Percentiles rank a stretch among this genome's conserved stretches.
Conservation (phyloP, 805 yeast species). For the Lipomyces orientalis region DNA sequence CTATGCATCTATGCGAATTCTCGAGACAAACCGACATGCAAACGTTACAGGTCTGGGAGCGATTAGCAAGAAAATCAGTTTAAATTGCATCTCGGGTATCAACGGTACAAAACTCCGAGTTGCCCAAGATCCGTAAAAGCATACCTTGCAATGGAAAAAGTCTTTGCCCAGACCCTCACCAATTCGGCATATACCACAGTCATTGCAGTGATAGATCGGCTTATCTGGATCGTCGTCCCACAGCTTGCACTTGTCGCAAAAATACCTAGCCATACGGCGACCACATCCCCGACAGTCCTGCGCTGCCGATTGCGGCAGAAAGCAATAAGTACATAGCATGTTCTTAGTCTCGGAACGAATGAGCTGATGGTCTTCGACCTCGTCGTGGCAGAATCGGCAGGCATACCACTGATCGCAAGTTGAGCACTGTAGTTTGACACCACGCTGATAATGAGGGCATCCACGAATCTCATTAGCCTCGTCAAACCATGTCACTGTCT, state of each 20-base stretch:
- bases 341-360: slow-evolving; percentile 63
- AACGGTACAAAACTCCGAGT: not conserved
- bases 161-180: slow-evolving; percentile 89
- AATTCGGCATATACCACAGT: slow-evolving; percentile 89
- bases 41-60: slow-evolving; percentile 68
- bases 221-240: slow-evolving; percentile 79
- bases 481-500: slow-evolving; percentile 47
- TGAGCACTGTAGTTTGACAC: slow-evolving; percentile 83
- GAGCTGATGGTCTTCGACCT: slow-evolving; percentile 60
- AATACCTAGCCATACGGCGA: slow-evolving; percentile 71
- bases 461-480: slow-evolving; percentile 54
- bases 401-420: slow-evolving; percentile 75
- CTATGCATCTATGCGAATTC: slow-evolving; percentile 81
- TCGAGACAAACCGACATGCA: slow-evolving; percentile 81
- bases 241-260: slow-evolving; percentile 75
- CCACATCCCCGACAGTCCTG: slow-evolving; percentile 74
- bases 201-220: slow-evolving; percentile 88
- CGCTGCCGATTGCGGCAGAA: slow-evolving; percentile 73
- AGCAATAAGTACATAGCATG: slow-evolving; percentile 82
- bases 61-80: not conserved
- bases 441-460: slow-evolving; percentile 81
- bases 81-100: not conserved
- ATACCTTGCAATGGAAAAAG: slow-evolving; percentile 78
- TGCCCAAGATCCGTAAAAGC: not conserved
- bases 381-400: slow-evolving; percentile 82